Base-by-base conservation (phyloP, 371 early-diverging fungal species). In the Funneliformis caledonium region DNA sequence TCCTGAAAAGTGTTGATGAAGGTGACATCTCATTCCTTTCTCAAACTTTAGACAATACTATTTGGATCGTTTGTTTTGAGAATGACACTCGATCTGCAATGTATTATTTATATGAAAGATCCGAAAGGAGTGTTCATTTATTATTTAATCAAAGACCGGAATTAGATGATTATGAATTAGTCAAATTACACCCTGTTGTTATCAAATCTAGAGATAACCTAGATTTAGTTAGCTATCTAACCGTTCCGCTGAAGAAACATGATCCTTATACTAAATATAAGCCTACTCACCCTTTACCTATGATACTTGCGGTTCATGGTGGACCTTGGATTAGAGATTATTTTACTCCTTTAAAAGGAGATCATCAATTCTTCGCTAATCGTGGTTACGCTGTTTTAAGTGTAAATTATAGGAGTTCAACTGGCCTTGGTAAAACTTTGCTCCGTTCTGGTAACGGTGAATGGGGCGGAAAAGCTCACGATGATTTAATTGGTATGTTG, bases 291-390 rank as follows among this genome's bases (percentile, higher is more conserved):
- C 82, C 82, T 47, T 80, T 79, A 43, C 83, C 83, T 16, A 72
- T 83, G 68, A 73, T 83, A 2, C 83, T 83, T 14, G 19, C 45
- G 0, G 81, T 83, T 43, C 83, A 83, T 31, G 83, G 83, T 74
- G 83, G 83, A 12, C 83, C 83, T 68, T 83, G 83, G 83, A 48
- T 3, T 2, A 76, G 83, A 72, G 83, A 83, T 50, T 33, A 60
- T 7, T 83, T n/a, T 68, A 65, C 72, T 22, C 56, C 56, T 56
- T 83, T 82, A 45, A 78, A 19, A 22, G 5, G 50, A 12, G 52
- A 65, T 8, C 67, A 76, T 11, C 83, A 83, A 16, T 83, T 82
- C 83, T 65, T 83, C 19, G 77, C 82, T 22, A 83, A 83, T 82
- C 83, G 83, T 62, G 83, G 83, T 5, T 83, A 37, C 60, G 73